Evolutionary conservation across 345 rosid species (phyloP), one percentile per base, ranked within the genome.

Genomic region (Salix viminalis): DNA sequence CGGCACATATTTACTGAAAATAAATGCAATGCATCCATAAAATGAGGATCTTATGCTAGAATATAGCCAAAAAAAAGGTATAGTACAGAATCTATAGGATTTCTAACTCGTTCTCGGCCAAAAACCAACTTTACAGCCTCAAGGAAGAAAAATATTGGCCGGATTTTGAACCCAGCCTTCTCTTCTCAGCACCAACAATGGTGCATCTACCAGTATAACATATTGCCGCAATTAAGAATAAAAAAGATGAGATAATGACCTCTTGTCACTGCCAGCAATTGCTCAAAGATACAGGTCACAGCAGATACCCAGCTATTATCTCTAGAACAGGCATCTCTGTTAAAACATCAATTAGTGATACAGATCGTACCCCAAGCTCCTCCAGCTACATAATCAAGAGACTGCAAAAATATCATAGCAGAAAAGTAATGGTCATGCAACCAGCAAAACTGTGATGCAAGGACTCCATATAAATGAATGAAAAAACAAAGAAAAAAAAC

Each of bases 381-480:
- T 37, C 72, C 78, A 34, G 65, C 52, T 50, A 58, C 62, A 37
- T 26, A 54, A 58, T 74, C 71, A 62, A 48, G 41, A 18, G 77
- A 82, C 86, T 77, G 87, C 83, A 76, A 78, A 80, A 76, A 65
- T 61, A 84, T 54, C 11, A 19, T 34, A 32, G 50, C 11, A 78
- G 58, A 26, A 28, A 61, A 30, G 42, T 1, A 34, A 34, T 36
- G 18, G 56, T 76, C 68, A 74, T 15, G 48, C 70, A 36, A 37
- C 39, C 52, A 56, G 34, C 61, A 5, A 50, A 32, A 52, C 69
- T 50, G 41, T 34, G 19, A 5, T 24, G 36, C 54, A 10, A 41
- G 4, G 46, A 41, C 46, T 41, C 46, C 14, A 41, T 3, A 41
- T 10, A 41, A 41, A 41, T 41, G 12, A 41, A 2, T 10, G 46